These are phyloP conservation scores for Fusarium acutatum DNA, from an alignment of 2,329 filamentous ascomycete genomes.

Conservation along the genomic window DNA sequence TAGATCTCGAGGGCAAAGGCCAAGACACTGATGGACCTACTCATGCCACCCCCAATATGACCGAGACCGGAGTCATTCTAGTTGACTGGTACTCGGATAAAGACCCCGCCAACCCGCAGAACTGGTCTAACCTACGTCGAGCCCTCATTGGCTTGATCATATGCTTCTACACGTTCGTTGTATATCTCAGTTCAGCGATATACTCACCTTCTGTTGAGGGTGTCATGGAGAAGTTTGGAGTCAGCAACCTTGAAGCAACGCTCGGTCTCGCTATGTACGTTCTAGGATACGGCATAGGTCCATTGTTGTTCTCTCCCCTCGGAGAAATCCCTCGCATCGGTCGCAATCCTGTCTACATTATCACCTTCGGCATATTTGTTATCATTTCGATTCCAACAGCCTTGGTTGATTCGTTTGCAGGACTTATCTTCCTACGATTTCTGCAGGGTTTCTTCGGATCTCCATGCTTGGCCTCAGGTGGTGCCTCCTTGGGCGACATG, in stretches of 20 bases:
- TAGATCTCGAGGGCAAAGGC: constrained; percentile 45
- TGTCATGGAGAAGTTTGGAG: constrained; percentile 61
- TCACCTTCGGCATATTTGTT: constrained; percentile 73
- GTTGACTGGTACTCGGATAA: constrained; percentile 65
- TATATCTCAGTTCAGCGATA: constrained; percentile 59
- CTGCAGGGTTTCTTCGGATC: constrained; percentile 72
- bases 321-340: constrained; percentile 73
- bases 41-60: constrained; percentile 55
- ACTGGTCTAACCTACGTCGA: constrained; percentile 59
- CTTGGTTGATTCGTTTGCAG: constrained; percentile 68
- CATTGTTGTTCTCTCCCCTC: constrained; percentile 71
- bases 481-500: constrained; percentile 60
- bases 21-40: constrained; percentile 53
- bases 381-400: constrained; percentile 71
- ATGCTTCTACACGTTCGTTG: constrained; percentile 66
- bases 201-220: constrained; percentile 56
- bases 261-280: constrained; percentile 71
- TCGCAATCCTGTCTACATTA: constrained; percentile 72
- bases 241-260: constrained; percentile 59
- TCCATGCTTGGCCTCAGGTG: constrained; percentile 69
- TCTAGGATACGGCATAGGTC: constrained; percentile 69
- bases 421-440: constrained; percentile 70
- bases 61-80: constrained; percentile 58
- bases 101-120: constrained; percentile 63
- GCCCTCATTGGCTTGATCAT: constrained; percentile 53